phyloP scores from a whole-genome alignment of 2,329 filamentous ascomycete species.

The Septoria linicola region DNA sequence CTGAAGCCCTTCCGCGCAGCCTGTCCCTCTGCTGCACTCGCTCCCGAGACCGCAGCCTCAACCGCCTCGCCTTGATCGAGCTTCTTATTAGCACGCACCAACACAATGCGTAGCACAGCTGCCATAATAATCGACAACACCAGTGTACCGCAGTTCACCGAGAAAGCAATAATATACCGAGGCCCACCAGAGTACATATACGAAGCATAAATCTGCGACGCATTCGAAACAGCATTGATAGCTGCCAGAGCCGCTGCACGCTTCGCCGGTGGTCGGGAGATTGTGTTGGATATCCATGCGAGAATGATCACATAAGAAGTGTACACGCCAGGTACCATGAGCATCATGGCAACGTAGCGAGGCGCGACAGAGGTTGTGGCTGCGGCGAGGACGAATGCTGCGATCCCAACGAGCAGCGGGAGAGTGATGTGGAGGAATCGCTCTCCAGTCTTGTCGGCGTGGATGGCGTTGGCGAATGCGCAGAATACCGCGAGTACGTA shows the following conservation, averaged over 20 bases:
- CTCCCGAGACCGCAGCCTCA: slow-evolving; percentile 53
- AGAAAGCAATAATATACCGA: slow-evolving; percentile 38
- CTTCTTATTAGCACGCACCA: slow-evolving; percentile 67
- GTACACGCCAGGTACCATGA: slow-evolving; percentile 55
- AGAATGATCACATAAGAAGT: slow-evolving; percentile 64
- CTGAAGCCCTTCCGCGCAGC: slow-evolving; percentile 62
- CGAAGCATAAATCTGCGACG: slow-evolving; percentile 61
- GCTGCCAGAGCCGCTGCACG: slow-evolving; percentile 69
- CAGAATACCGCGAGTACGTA: slow-evolving; percentile 39
- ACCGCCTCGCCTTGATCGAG: slow-evolving; percentile 62
- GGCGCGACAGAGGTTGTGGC: slow-evolving; percentile 32
- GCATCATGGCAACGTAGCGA: slow-evolving; percentile 39
- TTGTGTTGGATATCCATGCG: slow-evolving; percentile 74
- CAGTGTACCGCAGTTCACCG: slow-evolving; percentile 56
- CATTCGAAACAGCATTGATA: slow-evolving; percentile 69
- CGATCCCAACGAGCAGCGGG: slow-evolving; percentile 34
- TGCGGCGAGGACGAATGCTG: slow-evolving; percentile 36
- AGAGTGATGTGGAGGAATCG: slow-evolving; percentile 42
- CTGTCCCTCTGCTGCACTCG: slow-evolving; percentile 50
- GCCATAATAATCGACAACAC: slow-evolving; percentile 64
- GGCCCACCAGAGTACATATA: slow-evolving; percentile 40
- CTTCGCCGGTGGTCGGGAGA: slow-evolving; percentile 74
- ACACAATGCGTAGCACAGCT: slow-evolving; percentile 60
- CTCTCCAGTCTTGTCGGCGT: slow-evolving; percentile 43
- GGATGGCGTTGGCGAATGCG: slow-evolving; percentile 39